Evolutionary conservation across 2,329 filamentous ascomycete genomes (phyloP).

Genomic region (Fusarium sp.): DNA sequence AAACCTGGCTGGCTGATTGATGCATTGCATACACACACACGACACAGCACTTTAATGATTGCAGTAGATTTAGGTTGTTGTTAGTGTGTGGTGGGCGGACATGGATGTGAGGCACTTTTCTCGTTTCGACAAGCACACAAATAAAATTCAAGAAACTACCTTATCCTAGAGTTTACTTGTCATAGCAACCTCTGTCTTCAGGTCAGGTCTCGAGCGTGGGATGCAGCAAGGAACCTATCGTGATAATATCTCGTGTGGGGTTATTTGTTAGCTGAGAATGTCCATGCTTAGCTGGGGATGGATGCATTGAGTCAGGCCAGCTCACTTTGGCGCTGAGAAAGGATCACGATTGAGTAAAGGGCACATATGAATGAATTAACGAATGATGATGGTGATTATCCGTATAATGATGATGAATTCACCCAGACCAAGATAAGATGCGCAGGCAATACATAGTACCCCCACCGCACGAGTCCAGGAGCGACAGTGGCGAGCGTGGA

Average conservation of each 20-base stretch:
- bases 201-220: slow-evolving; percentile 5
- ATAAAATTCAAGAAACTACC: neutral
- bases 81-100: slow-evolving; percentile 2
- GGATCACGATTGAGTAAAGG: slow-evolving; percentile 10
- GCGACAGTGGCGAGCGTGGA: slow-evolving; percentile 38
- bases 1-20: neutral
- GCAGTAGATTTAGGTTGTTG: slow-evolving; percentile 29
- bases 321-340: slow-evolving; percentile 22
- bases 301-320: slow-evolving; percentile 21
- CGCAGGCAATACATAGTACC: slow-evolving; percentile 14
- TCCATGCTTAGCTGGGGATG: neutral
- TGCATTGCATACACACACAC: slow-evolving; percentile 19
- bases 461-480: slow-evolving; percentile 27
- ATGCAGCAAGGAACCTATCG: slow-evolving; percentile 11
- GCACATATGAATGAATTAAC: slow-evolving; percentile 9
- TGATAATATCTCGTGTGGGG: slow-evolving; percentile 23
- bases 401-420: slow-evolving; percentile 39
- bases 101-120: slow-evolving; percentile 9
- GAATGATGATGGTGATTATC: no score
- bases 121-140: neutral
- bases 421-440: slow-evolving; percentile 40
- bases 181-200: no score
- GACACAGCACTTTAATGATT: slow-evolving; percentile 17
- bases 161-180: neutral
- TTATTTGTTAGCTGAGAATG: slow-evolving; percentile 25